These are phyloP conservation scores for Xylaria cubensis DNA, from an alignment of 495 filamentous ascomycete species.

Conservation along the genomic window DNA sequence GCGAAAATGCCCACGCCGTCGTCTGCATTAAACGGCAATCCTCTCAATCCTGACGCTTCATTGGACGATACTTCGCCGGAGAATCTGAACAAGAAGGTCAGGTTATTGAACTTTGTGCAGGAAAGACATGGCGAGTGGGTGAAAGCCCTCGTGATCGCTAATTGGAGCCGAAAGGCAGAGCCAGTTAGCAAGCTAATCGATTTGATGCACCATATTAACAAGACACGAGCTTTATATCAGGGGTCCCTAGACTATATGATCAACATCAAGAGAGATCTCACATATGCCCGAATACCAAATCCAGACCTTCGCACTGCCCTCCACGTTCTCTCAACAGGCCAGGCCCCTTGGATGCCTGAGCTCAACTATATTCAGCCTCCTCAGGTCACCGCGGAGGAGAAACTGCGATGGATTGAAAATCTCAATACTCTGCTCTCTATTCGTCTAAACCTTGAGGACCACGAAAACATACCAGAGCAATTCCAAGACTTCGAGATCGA, in stretches of 20 bases:
- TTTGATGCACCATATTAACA: constrained; percentile 72
- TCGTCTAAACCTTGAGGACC: constrained; percentile 79
- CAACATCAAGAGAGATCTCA: constrained; percentile 71
- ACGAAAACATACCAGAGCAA: constrained; percentile 73
- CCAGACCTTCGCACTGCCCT: constrained; percentile 91
- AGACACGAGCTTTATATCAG: constrained; percentile 63
- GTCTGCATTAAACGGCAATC: constrained; percentile 58
- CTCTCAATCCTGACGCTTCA: constrained; percentile 32
- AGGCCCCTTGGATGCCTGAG: constrained; percentile 78
- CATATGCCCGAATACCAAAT: constrained; percentile 72
- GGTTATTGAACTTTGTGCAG: constrained; percentile 73
- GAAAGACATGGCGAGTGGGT: constrained; percentile 70
- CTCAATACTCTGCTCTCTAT: constrained; percentile 83
- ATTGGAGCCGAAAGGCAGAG: constrained; percentile 82
- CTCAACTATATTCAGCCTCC: constrained; percentile 81
- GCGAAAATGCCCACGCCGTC: constrained; percentile 66
- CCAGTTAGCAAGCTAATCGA: constrained; percentile 86
- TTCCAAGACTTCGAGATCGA: constrained; percentile 76
- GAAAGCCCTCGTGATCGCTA: constrained; percentile 84
- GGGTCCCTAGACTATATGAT: constrained; percentile 65
- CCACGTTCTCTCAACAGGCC: constrained; percentile 78
- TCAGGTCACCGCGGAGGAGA: constrained; percentile 67
- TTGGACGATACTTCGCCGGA: constrained; percentile 65
- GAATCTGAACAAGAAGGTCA: constrained; percentile 80
- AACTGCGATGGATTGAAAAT: constrained; percentile 72